These are phyloP conservation scores for Acer campestre DNA, from an alignment of 345 rosid species.

Conservation along the genomic window DNA sequence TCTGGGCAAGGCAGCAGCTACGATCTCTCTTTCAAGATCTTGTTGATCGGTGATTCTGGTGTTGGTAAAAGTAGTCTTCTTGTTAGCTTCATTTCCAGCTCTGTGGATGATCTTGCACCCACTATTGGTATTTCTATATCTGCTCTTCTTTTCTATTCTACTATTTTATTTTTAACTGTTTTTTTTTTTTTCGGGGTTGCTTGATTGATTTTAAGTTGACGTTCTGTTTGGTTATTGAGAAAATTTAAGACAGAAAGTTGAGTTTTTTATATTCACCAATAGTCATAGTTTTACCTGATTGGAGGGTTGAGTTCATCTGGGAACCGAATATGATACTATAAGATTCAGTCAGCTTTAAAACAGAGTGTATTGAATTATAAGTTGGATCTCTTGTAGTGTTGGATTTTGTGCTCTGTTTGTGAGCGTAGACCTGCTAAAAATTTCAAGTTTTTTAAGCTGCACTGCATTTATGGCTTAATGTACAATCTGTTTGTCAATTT, in stretches of 20 bases:
- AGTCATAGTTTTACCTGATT: neutral
- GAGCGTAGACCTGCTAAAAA: neutral
- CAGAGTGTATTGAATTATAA: neutral
- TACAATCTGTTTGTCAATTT: neutral
- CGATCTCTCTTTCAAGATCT: conserved; percentile 94
- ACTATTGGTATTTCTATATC: conserved; percentile 64
- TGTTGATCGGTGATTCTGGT: conserved; percentile 95
- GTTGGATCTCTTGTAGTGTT: neutral
- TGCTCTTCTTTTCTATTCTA: neutral
- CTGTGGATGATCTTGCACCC: conserved; percentile 79
- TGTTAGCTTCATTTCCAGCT: conserved; percentile 86
- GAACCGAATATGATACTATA: too few relatives aligned
- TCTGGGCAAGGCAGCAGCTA: conserved; percentile 66
- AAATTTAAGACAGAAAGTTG: neutral
- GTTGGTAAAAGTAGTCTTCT: conserved; percentile 98
- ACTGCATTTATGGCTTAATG: neutral
- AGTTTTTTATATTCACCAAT: neutral
- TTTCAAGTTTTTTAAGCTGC: too few relatives aligned
- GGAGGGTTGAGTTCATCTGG: neutral
- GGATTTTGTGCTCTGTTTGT: neutral
- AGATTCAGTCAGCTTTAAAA: neutral
- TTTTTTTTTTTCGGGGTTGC: neutral
- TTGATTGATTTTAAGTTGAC: neutral
- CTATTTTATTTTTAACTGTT: too few relatives aligned
- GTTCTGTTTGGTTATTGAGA: conserved; percentile 17